Conservation (phyloP, 176 grass and related monocot species). For the Neostapfia colusana region DNA sequence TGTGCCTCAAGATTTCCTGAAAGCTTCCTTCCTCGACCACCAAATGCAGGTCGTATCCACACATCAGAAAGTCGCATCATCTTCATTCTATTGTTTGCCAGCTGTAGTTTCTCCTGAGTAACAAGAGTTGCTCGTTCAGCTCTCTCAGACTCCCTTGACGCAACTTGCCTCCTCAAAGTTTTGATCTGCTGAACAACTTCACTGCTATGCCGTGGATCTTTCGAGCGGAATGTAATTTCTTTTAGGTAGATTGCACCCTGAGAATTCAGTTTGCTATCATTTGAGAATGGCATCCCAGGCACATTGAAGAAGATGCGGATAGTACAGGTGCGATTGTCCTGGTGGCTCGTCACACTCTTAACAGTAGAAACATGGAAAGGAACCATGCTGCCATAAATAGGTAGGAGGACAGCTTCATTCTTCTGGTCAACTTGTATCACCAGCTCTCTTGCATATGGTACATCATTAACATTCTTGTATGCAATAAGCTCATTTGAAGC, state of each 20-base stretch:
- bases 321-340: slow-evolving; percentile 71
- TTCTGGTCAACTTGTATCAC: slow-evolving; percentile 84
- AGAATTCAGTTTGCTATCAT: slow-evolving; percentile 65
- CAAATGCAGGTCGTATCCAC: slow-evolving; percentile 85
- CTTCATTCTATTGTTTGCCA: slow-evolving; percentile 69
- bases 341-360: slow-evolving; percentile 75
- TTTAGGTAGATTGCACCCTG: slow-evolving; percentile 78
- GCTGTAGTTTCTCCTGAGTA: slow-evolving; percentile 83
- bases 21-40: slow-evolving; percentile 72
- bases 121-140: slow-evolving; percentile 90
- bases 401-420: slow-evolving; percentile 85
- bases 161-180: slow-evolving; percentile 80
- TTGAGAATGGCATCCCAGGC: slow-evolving; percentile 78
- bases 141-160: slow-evolving; percentile 83
- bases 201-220: slow-evolving; percentile 74
- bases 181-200: slow-evolving; percentile 91
- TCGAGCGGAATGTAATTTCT: slow-evolving; percentile 79
- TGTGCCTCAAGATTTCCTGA: slow-evolving; percentile 76
- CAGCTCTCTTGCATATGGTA: slow-evolving; percentile 63
- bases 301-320: slow-evolving; percentile 83
- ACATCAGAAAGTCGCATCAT: slow-evolving; percentile 68
- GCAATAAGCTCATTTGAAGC: slow-evolving; percentile 71
- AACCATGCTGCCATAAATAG: slow-evolving; percentile 81
- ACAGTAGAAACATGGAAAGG: slow-evolving; percentile 93
- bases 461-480: slow-evolving; percentile 76